Evolutionary conservation across 495 filamentous ascomycete species (phyloP).

Genomic region (Xylaria telfairii): DNA sequence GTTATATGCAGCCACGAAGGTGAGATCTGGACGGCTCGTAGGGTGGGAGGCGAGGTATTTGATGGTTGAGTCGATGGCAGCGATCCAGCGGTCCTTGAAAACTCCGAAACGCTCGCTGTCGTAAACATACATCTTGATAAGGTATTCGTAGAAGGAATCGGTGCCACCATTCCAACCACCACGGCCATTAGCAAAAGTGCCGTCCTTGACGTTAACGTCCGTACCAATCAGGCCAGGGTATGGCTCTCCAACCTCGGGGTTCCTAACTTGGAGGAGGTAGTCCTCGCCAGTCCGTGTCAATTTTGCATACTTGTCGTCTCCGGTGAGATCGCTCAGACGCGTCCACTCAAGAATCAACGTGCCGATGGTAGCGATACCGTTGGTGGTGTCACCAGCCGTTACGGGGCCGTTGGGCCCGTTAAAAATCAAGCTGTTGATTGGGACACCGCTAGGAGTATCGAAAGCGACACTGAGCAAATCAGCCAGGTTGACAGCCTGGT

Average conservation of each 20-base stretch:
- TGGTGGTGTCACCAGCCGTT: constrained; percentile 56
- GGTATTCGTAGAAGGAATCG: constrained; percentile 90
- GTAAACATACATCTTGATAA: constrained; percentile 94
- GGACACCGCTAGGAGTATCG: constrained; percentile 75
- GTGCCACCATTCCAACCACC: constrained; percentile 84
- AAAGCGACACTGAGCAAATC: constrained; percentile 80
- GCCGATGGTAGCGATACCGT: constrained; percentile 74
- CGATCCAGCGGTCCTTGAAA: constrained; percentile 78
- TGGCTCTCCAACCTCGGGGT: constrained; percentile 66
- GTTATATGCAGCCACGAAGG: constrained; percentile 73
- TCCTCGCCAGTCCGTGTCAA: constrained; percentile 73
- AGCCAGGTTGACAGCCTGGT: constrained; percentile 72
- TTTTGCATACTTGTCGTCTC: constrained; percentile 66
- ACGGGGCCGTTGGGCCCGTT: constrained; percentile 50
- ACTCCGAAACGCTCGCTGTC: constrained; percentile 66
- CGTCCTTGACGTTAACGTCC: constrained; percentile 66
- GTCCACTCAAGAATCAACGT: constrained; percentile 87
- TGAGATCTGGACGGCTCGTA: constrained; percentile 69
- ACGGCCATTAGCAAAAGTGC: constrained; percentile 67
- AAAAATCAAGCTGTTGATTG: constrained; percentile 74
- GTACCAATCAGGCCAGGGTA: constrained; percentile 81
- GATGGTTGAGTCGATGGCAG: constrained; percentile 79
- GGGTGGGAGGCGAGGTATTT: constrained; percentile 76
- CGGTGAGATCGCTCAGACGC: constrained; percentile 77
- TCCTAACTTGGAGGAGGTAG: constrained; percentile 70